Evolutionary conservation across 2,329 filamentous ascomycete genomes (phyloP).

Genomic region (Colletotrichum gigasporum): DNA sequence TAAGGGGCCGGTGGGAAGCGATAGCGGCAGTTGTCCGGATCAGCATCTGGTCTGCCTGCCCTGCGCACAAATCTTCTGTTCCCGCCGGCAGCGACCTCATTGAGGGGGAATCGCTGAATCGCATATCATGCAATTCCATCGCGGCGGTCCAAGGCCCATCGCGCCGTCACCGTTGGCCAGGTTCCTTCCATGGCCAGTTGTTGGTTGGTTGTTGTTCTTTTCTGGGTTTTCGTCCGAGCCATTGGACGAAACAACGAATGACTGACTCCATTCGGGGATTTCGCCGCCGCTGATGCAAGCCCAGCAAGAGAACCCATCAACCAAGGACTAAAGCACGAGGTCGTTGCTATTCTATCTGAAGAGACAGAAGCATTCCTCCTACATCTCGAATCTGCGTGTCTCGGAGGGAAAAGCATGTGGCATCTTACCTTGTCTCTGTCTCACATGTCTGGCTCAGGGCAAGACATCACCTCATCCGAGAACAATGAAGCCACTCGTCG

Average conservation of each 20-base stretch:
- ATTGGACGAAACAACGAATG: neutral
- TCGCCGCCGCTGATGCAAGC: neutral
- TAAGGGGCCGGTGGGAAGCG: slow-evolving; percentile 20
- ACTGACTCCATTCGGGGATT: slow-evolving; percentile 3
- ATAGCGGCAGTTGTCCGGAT: slow-evolving; percentile 27
- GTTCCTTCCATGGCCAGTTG: slow-evolving; percentile 16
- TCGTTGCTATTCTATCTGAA: neutral
- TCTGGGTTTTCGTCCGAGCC: neutral
- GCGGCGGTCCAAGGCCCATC: neutral
- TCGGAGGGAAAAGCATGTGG: neutral
- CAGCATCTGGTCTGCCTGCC: neutral
- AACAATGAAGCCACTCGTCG: neutral
- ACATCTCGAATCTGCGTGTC: neutral
- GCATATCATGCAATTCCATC: slow-evolving; percentile 16
- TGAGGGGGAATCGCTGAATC: neutral
- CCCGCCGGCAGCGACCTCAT: neutral
- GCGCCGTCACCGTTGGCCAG: neutral
- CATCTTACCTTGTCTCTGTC: neutral
- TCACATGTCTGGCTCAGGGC: neutral
- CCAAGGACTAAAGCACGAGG: neutral
- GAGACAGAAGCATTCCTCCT: slow-evolving; percentile 5
- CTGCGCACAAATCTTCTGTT: neutral
- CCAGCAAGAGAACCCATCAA: neutral
- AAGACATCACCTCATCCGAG: slow-evolving; percentile 1
- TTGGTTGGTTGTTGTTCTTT: neutral